Conservation (phyloP, 768 basidiomycete genomes). For the Agaricus blazei region DNA sequence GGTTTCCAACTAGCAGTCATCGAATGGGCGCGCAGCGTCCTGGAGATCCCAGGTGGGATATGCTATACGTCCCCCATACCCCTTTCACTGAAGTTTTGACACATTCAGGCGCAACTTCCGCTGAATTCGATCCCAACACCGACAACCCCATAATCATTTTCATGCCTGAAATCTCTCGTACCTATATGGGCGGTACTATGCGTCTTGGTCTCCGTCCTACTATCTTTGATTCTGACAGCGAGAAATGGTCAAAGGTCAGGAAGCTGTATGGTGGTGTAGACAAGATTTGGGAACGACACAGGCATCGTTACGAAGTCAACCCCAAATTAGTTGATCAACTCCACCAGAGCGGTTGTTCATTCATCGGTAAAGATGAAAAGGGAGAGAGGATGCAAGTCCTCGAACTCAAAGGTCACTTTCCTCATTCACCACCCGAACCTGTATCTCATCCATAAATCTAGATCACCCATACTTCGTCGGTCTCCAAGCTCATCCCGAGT, state of each 20-base stretch:
- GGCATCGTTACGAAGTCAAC: constrained; percentile 95
- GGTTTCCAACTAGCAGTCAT: constrained; percentile 97
- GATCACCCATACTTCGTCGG: constrained; percentile 94
- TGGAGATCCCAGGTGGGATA: constrained; percentile 58
- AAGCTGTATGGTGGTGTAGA: constrained; percentile 78
- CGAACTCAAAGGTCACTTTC: constrained; percentile 69
- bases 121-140: constrained; percentile 66
- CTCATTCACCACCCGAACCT: neutral
- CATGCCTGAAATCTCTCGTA: constrained; percentile 99
- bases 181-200: constrained; percentile 99
- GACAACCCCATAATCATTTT: constrained; percentile 81
- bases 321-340: constrained; percentile 77
- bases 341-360: constrained; percentile 53
- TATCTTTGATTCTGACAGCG: constrained; percentile 70
- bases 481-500: constrained; percentile 96
- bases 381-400: constrained; percentile 97
- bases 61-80: neutral
- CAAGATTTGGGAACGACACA: constrained; percentile 93
- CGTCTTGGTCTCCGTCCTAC: constrained; percentile 97
- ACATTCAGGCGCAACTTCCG: constrained; percentile 70
- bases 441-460: constrained; percentile 19
- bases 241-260: constrained; percentile 66
- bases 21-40: constrained; percentile 88
- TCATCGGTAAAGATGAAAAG: constrained; percentile 89
- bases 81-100: neutral